A percentile compares a stretch with the other conserved stretches of the same genome.
phyloP scores from a whole-genome alignment of 1,284 basidiomycete genomes.

The Malassezia caprae region DNA sequence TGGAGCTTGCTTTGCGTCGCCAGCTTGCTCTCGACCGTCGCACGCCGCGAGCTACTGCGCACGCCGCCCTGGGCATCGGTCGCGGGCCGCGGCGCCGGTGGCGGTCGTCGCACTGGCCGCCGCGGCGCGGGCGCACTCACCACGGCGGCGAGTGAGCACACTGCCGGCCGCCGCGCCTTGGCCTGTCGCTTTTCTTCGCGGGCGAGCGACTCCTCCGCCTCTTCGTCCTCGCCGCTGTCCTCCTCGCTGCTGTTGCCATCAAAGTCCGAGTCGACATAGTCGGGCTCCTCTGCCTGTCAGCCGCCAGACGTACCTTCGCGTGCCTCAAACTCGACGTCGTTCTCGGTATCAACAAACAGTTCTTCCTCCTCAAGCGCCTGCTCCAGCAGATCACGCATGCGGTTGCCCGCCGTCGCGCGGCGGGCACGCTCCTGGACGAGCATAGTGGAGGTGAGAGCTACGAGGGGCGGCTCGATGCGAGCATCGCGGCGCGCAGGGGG shows the following conservation, averaged over 20 bases:
- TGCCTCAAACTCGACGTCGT: slow-evolving; percentile 36
- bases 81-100: not conserved
- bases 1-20: slow-evolving; percentile 49
- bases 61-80: not conserved
- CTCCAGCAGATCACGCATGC: slow-evolving; percentile 37
- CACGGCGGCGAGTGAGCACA: not conserved
- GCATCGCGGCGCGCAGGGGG: not conserved
- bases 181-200: slow-evolving; percentile 18
- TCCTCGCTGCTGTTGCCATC: slow-evolving; percentile 31
- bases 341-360: slow-evolving; percentile 37
- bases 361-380: slow-evolving; percentile 38
- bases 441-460: not conserved
- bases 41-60: slow-evolving; percentile 20
- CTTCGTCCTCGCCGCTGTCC: slow-evolving; percentile 16
- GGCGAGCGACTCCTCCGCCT: slow-evolving; percentile 25
- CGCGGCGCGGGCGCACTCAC: not conserved
- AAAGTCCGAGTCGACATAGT: slow-evolving; percentile 42
- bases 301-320: slow-evolving; percentile 11
- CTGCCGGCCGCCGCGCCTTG: slow-evolving; percentile 6
- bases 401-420: slow-evolving; percentile 16
- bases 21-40: slow-evolving; percentile 35
- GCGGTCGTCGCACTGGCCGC: not conserved
- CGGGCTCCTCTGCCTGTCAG: slow-evolving; percentile 22
- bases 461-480: not conserved
- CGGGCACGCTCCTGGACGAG: slow-evolving; percentile 11